Percentiles rank a stretch among this genome's conserved stretches.
These are phyloP conservation scores for Brasenia schreberi DNA, from an alignment of 164 flowering plant species.

Conservation along the genomic window DNA sequence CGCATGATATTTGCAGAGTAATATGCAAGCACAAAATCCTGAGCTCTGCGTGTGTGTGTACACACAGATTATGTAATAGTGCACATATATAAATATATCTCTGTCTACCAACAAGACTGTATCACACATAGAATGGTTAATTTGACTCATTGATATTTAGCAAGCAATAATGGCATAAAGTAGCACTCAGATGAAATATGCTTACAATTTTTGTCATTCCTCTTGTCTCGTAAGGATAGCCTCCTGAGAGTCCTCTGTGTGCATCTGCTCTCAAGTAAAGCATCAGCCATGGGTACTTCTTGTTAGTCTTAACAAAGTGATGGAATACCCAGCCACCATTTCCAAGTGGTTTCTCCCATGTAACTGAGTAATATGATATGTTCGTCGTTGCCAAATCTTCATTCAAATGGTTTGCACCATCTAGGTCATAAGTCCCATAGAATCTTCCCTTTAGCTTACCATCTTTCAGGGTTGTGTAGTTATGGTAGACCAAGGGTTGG, in stretches of 20 bases:
- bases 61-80: background rate
- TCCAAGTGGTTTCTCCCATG: conserved; percentile 57
- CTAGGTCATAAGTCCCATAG: conserved; percentile 52
- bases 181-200: background rate
- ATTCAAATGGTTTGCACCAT: conserved; percentile 8
- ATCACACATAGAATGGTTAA: background rate
- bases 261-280: conserved; percentile 63
- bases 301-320: conserved; percentile 46
- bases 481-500: conserved; percentile 44
- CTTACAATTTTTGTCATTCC: conserved; percentile 62
- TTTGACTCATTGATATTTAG: background rate
- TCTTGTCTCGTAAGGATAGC: conserved; percentile 51
- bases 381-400: conserved; percentile 13
- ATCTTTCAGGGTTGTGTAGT: conserved; percentile 29
- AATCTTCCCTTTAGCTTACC: conserved; percentile 37
- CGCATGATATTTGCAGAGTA: background rate
- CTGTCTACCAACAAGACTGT: background rate
- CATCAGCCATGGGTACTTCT: conserved; percentile 74
- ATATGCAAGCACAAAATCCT: background rate
- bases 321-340: conserved; percentile 56
- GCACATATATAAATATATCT: background rate
- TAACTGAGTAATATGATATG: conserved; percentile 33
- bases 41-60: background rate
- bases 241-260: conserved; percentile 47
- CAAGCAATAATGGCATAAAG: too few species aligned